phyloP scores from a whole-genome alignment of 371 early-diverging fungal species.

The Mortierella sp. region DNA sequence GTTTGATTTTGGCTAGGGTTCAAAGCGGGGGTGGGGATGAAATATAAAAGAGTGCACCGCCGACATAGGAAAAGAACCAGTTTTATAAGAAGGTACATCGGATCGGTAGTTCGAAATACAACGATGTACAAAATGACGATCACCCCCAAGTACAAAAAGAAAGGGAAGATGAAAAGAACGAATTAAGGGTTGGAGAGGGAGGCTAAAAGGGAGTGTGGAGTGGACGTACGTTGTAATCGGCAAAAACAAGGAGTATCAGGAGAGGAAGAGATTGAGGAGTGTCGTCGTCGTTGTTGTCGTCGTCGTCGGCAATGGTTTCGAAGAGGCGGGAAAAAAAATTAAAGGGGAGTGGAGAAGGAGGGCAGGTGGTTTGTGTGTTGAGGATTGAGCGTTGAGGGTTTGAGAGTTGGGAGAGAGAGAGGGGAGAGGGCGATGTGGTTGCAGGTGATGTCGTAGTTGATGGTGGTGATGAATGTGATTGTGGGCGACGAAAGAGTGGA shows the following conservation, averaged over 20 bases:
- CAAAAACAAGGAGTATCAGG: neutral
- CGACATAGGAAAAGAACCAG: neutral
- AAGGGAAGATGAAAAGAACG: neutral
- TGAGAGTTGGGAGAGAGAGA: neutral
- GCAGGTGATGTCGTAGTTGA: neutral
- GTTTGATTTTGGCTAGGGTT: neutral
- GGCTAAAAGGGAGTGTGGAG: neutral
- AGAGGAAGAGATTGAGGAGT: slow-evolving; percentile 1
- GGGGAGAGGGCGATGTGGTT: neutral
- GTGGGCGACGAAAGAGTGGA: slow-evolving; percentile 9
- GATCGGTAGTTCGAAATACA: neutral
- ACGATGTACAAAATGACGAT: neutral
- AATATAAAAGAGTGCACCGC: neutral
- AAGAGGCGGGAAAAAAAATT: slow-evolving; percentile 5
- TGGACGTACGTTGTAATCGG: slow-evolving; percentile 1
- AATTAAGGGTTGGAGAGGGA: neutral
- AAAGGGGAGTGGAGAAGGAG: neutral
- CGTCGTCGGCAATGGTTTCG: neutral
- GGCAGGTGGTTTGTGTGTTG: neutral
- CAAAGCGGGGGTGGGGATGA: neutral
- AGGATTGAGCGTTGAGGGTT: too few species aligned
- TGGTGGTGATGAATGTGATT: neutral
- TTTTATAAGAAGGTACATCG: neutral
- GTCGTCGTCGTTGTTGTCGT: neutral
- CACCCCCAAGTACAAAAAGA: neutral